These are phyloP conservation scores for Hemisphaericaspora xylofermentans DNA, from an alignment of 1,139 yeast species.

Conservation along the genomic window DNA sequence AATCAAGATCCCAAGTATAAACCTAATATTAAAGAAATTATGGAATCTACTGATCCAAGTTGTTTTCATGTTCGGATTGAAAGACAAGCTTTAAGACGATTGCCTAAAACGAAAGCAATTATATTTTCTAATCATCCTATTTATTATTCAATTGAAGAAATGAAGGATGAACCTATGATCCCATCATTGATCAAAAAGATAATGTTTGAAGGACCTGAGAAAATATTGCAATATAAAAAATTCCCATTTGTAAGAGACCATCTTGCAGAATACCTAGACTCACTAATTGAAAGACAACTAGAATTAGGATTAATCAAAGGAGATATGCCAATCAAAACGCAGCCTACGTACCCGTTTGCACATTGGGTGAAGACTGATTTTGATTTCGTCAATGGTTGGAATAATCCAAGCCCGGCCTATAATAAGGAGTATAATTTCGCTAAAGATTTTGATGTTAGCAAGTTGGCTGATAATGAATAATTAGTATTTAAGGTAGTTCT, in stretches of 20 bases:
- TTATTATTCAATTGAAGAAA: constrained; percentile 67
- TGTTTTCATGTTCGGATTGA: constrained; percentile 61
- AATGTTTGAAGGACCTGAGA: constrained; percentile 64
- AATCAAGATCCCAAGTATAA: constrained; percentile 44
- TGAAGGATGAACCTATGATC: constrained; percentile 74
- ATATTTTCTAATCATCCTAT: constrained; percentile 68
- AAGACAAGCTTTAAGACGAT: constrained; percentile 50
- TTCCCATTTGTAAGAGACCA: constrained; percentile 60
- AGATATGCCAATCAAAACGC: constrained; percentile 59
- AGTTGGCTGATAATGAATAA: constrained; percentile 19
- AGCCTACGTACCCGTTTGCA: constrained; percentile 64
- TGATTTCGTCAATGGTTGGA: constrained; percentile 49
- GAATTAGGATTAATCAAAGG: constrained; percentile 53
- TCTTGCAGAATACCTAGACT: constrained; percentile 56
- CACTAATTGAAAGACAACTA: constrained; percentile 54
- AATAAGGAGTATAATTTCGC: constrained; percentile 21
- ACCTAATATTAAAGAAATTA: constrained; percentile 28
- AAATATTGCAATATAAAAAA: constrained; percentile 61
- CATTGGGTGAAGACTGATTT: constrained; percentile 45
- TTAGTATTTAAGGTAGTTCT: too few species aligned
- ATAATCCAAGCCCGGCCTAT: constrained; percentile 35
- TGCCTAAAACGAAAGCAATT: constrained; percentile 48
- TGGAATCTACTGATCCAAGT: constrained; percentile 37
- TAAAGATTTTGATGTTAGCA: constrained; percentile 23
- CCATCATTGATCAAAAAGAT: constrained; percentile 67